Evolutionary conservation across 371 early-diverging fungal genomes (phyloP).

Genomic region (Zopfochytrium polystomum): DNA sequence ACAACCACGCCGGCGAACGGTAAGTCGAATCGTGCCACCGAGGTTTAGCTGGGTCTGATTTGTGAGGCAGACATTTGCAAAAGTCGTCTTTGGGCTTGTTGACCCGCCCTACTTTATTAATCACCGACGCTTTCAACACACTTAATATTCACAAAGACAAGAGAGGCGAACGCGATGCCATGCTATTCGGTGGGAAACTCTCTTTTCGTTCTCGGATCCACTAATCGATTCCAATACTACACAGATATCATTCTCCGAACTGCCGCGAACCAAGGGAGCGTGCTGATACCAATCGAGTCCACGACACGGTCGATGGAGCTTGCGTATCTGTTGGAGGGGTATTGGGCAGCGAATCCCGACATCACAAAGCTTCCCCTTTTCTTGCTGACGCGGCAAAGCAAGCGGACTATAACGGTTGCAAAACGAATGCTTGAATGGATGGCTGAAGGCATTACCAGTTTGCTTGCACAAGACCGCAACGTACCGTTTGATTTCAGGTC

Average conservation of each 20-base stretch:
- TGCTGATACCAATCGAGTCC: constrained; percentile 87
- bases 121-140: constrained; percentile 86
- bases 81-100: constrained; percentile 76
- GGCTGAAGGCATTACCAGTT: constrained; percentile 73
- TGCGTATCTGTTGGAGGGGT: constrained; percentile 80
- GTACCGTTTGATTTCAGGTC: constrained; percentile 89
- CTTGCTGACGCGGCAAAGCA: constrained; percentile 72
- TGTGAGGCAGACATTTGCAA: constrained; percentile 68
- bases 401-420: constrained; percentile 75
- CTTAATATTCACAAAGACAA: too few relatives aligned
- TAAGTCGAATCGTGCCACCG: constrained; percentile 77
- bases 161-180: constrained; percentile 70
- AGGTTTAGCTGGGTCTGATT: not conserved
- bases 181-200: constrained; percentile 37
- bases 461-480: constrained; percentile 67
- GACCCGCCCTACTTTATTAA: constrained; percentile 78
- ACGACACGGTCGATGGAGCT: constrained; percentile 92
- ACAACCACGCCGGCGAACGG: too few relatives aligned
- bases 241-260: constrained; percentile 64
- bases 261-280: constrained; percentile 67
- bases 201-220: not conserved
- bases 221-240: not conserved
- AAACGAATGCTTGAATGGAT: constrained; percentile 95
- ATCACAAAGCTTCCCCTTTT: constrained; percentile 64
- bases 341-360: constrained; percentile 67